A percentile compares a stretch with the other conserved stretches of the same genome.
These are phyloP conservation scores for Diaporthe sp. DNA, from an alignment of 2,329 filamentous ascomycete genomes.

Conservation along the genomic window DNA sequence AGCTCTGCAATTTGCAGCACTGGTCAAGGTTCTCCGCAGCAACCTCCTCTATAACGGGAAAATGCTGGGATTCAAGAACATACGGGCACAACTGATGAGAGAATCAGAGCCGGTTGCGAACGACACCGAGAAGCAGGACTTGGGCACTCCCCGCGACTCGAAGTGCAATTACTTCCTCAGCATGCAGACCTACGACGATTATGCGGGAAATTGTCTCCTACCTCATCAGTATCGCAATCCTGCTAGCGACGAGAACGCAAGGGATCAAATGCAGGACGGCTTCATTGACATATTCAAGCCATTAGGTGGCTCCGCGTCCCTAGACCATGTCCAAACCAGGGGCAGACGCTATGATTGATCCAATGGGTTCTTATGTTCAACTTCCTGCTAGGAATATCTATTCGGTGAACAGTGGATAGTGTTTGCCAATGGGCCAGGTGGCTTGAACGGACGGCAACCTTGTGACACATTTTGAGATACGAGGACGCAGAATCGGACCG, in stretches of 20 bases:
- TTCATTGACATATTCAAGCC: neutral
- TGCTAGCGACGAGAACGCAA: neutral
- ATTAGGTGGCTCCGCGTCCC: neutral
- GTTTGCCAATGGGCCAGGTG: neutral
- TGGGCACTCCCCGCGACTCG: neutral
- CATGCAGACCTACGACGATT: neutral
- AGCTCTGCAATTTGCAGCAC: neutral
- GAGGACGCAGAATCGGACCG: neutral
- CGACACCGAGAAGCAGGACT: neutral
- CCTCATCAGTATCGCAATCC: neutral
- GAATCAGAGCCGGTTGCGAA: neutral
- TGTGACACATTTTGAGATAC: neutral
- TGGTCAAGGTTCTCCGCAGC: neutral
- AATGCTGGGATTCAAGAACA: neutral
- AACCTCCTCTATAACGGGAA: neutral
- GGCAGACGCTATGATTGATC: neutral
- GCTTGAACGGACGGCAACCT: neutral
- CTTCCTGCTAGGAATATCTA: neutral
- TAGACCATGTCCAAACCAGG: neutral
- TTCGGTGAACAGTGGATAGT: neutral
- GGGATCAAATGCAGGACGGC: neutral
- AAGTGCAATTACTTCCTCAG: neutral
- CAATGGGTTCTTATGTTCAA: neutral
- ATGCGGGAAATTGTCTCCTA: neutral
- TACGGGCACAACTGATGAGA: neutral